phyloP scores from a whole-genome alignment of 257 asterid genomes.

The Primulina tabacum region DNA sequence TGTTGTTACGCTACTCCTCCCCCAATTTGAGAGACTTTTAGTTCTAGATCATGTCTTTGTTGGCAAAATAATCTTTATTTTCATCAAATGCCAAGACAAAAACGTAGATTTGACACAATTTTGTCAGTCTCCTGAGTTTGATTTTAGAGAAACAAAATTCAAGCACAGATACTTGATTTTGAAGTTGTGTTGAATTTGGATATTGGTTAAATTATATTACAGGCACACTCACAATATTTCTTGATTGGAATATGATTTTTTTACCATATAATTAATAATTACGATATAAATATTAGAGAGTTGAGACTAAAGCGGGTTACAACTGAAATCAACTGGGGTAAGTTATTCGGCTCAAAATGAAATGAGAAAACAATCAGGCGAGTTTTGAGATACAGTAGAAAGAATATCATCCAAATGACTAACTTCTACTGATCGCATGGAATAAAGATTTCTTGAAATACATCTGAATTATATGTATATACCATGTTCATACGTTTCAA shows the following conservation, averaged over 20 bases:
- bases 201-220: too few relatives aligned
- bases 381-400: background rate
- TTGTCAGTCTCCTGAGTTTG: too few relatives aligned
- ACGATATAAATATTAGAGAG: too few relatives aligned
- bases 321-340: background rate
- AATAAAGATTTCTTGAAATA: background rate
- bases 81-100: background rate
- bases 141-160: too few relatives aligned
- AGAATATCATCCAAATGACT: background rate
- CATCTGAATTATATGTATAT: too few relatives aligned
- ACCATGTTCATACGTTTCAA: background rate
- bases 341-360: background rate
- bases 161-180: too few relatives aligned
- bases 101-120: background rate
- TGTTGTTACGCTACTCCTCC: slow-evolving; percentile 41
- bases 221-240: too few relatives aligned
- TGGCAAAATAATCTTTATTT: background rate
- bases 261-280: too few relatives aligned
- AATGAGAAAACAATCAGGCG: background rate
- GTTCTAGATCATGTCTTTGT: background rate
- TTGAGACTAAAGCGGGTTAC: too few relatives aligned
- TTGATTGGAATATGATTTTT: too few relatives aligned
- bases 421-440: background rate
- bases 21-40: background rate
- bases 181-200: too few relatives aligned